Evolutionary conservation across 2,329 filamentous ascomycete species (phyloP).

Genomic region (Pseudofabraea citricarpa): DNA sequence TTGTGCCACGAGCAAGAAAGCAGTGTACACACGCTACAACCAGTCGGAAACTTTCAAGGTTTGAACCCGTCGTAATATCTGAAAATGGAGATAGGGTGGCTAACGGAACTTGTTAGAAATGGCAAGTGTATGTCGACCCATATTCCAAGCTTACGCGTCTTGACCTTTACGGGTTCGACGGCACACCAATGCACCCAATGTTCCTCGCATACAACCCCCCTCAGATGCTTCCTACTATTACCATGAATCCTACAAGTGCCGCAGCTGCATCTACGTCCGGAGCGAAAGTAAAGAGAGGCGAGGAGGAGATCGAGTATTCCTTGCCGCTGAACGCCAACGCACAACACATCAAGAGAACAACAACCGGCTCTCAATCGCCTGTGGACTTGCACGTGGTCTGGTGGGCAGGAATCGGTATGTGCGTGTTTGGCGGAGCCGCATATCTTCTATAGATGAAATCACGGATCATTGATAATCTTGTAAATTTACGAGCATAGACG

Average conservation of each 20-base stretch:
- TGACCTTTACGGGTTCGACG: slow-evolving; percentile 59
- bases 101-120: too few relatives aligned
- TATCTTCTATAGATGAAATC: slow-evolving; percentile 19
- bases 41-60: slow-evolving; percentile 59
- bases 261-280: slow-evolving; percentile 31
- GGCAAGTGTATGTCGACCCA: slow-evolving; percentile 42
- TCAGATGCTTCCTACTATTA: slow-evolving; percentile 65
- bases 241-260: slow-evolving; percentile 50
- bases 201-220: slow-evolving; percentile 60
- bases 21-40: slow-evolving; percentile 62
- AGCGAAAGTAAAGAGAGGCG: slow-evolving; percentile 30
- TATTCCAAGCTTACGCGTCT: slow-evolving; percentile 60
- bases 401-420: slow-evolving; percentile 29
- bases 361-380: slow-evolving; percentile 11
- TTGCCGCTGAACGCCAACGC: slow-evolving; percentile 27
- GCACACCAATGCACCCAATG: slow-evolving; percentile 61
- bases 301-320: slow-evolving; percentile 33
- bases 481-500: slow-evolving; percentile 1
- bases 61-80: too few relatives aligned
- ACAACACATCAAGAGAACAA: slow-evolving; percentile 21
- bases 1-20: slow-evolving; percentile 45
- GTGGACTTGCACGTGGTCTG: slow-evolving; percentile 25
- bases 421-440: slow-evolving; percentile 27
- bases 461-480: too few relatives aligned
- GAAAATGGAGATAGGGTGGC: too few relatives aligned